These are phyloP conservation scores for Isabelozyma gotoi DNA, from an alignment of 805 yeast species.

Conservation along the genomic window DNA sequence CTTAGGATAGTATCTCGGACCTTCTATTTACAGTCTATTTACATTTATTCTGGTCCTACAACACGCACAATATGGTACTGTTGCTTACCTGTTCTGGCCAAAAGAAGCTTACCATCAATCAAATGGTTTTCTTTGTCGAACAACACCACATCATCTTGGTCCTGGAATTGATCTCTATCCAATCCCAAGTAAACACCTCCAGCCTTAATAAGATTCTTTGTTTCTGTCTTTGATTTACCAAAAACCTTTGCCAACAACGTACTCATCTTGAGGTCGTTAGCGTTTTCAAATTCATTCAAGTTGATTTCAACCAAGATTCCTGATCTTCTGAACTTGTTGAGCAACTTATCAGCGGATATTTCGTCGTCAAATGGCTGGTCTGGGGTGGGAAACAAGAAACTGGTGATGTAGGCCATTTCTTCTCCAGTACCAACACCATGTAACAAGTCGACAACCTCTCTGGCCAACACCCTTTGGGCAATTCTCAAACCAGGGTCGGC, in stretches of 20 bases:
- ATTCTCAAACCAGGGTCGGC: conserved; percentile 59
- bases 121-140: conserved; percentile 47
- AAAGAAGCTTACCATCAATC: conserved; percentile 58
- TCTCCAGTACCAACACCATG: conserved; percentile 81
- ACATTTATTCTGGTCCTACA: background rate
- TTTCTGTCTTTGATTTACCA: conserved; percentile 54
- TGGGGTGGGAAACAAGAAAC: conserved; percentile 62
- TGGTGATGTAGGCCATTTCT: conserved; percentile 64
- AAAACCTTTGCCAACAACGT: conserved; percentile 50
- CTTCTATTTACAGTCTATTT: background rate
- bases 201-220: conserved; percentile 57
- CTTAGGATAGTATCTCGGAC: background rate
- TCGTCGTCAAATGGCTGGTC: conserved; percentile 47
- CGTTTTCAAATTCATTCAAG: conserved; percentile 29
- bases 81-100: conserved; percentile 75
- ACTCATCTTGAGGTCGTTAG: conserved; percentile 46
- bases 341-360: conserved; percentile 47
- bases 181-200: conserved; percentile 78
- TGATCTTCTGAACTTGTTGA: conserved; percentile 58
- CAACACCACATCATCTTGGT: conserved; percentile 49
- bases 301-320: conserved; percentile 46
- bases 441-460: conserved; percentile 81
- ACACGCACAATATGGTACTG: conserved; percentile 50
- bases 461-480: conserved; percentile 79
- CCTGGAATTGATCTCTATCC: conserved; percentile 49